A percentile compares a stretch with the other conserved stretches of the same genome.
Evolutionary conservation across 2,329 filamentous ascomycete species (phyloP).

Genomic region (Trichoderma sp.): DNA sequence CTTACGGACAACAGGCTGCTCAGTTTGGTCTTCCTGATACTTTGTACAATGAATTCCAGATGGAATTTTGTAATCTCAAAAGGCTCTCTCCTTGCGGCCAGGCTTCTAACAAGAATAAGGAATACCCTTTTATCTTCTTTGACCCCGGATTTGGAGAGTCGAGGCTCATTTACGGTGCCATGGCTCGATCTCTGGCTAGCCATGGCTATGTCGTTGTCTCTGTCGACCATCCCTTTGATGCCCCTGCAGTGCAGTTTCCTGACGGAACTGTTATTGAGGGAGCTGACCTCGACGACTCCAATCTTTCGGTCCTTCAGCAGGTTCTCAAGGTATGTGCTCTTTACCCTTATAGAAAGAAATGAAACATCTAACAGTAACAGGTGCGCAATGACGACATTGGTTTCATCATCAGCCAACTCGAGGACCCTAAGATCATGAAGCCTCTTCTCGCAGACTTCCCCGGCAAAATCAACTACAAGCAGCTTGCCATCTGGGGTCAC

Average conservation of each 20-base stretch:
- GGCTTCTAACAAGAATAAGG: not conserved
- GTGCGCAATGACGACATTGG: constrained; percentile 40
- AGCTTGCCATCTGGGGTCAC: constrained; percentile 42
- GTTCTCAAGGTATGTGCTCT: constrained; percentile 27
- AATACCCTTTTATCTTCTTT: constrained; percentile 42
- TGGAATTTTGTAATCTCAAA: constrained; percentile 33
- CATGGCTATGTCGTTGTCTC: constrained; percentile 49
- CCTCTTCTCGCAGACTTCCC: constrained; percentile 29
- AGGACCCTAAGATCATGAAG: constrained; percentile 27
- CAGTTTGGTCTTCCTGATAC: constrained; percentile 36
- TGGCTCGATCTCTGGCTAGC: constrained; percentile 49
- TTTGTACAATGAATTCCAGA: constrained; percentile 34
- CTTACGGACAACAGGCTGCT: constrained; percentile 34
- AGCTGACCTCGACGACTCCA: constrained; percentile 26
- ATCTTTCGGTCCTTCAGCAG: constrained; percentile 27
- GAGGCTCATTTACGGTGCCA: constrained; percentile 45
- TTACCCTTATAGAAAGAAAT: not conserved
- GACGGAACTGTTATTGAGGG: constrained; percentile 41
- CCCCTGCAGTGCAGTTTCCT: constrained; percentile 49
- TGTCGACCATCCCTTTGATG: constrained; percentile 53
- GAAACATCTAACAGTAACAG: constrained; percentile 26
- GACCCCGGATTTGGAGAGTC: constrained; percentile 49
- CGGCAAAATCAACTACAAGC: constrained; percentile 33
- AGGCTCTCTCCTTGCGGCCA: constrained; percentile 25
- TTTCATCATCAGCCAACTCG: constrained; percentile 42